A percentile compares a stretch with the other conserved stretches of the same genome.
These are phyloP conservation scores for Rhodotorula paludigena DNA, from an alignment of 768 basidiomycete genomes.

Conservation along the genomic window DNA sequence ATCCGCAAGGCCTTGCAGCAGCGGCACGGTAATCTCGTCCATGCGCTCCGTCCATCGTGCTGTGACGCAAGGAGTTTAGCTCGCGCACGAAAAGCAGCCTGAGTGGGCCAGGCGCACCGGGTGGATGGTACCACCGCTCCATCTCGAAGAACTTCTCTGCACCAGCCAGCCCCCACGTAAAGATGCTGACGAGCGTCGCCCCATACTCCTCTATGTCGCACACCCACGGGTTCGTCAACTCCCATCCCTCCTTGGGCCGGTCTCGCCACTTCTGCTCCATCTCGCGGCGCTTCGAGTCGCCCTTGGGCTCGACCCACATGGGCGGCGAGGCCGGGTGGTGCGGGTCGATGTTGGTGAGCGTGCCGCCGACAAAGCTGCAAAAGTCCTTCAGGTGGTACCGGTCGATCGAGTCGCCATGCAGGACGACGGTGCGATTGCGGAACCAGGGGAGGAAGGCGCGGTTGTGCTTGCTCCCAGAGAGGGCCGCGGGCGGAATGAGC, in stretches of 20 bases:
- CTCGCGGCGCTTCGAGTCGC: background rate
- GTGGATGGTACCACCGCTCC: constrained; percentile 38
- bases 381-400: constrained; percentile 40
- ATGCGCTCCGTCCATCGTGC: constrained; percentile 34
- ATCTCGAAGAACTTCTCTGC: constrained; percentile 35
- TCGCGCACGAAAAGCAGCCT: background rate
- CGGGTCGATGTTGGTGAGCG: constrained; percentile 13
- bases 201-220: constrained; percentile 37
- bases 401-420: constrained; percentile 39
- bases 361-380: constrained; percentile 30
- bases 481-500: constrained; percentile 13
- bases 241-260: constrained; percentile 31
- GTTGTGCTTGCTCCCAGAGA: background rate
- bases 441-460: constrained; percentile 32
- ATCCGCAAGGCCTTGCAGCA: constrained; percentile 27
- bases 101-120: constrained; percentile 4
- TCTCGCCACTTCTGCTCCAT: constrained; percentile 24
- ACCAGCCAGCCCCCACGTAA: constrained; percentile 34
- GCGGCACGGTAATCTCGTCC: constrained; percentile 24
- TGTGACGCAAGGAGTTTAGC: background rate
- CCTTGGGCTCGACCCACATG: constrained; percentile 14
- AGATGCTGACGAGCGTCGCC: constrained; percentile 32
- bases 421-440: constrained; percentile 34
- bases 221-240: constrained; percentile 37
- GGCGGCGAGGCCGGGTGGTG: constrained; percentile 27